Evolutionary conservation across 2,329 filamentous ascomycete genomes (phyloP), one percentile per base, ranked within the genome.

Genomic region (Colletotrichum liaoningense): DNA sequence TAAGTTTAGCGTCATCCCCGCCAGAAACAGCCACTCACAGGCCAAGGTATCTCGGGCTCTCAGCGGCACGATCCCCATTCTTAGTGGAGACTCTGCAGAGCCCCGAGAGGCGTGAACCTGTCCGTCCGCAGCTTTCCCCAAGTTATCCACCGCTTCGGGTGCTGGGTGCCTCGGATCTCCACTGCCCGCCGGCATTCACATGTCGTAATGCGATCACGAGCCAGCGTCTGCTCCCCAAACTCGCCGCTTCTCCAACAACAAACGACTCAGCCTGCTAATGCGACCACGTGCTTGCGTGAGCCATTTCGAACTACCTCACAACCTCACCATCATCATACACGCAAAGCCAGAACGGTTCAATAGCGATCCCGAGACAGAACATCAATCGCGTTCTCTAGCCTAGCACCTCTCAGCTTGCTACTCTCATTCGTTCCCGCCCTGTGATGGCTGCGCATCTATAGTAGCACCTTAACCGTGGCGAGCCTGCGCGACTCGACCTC

Each of bases 171-270:
- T 73, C 71, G 71, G 71, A 73, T 71, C 71, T 73, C 71, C 71
- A 70, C 71, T 66, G 66, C 12, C 63, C 52, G 38, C 60, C 71
- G 67, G 67, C 71, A 65, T 71, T 73, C 71, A 73, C 71, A 73
- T 73, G 71, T 73, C 67, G 71, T 71, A 73, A 73, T 73, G 55
- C 52, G 55, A 73, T 73, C 71, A 73, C 71, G 71, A 73, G 71
- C 71, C 67, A 73, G 71, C 58, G 46, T 35, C 42, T 49, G 19
- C 19, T 49, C 63, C 52, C 68, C 65, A 35, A 35, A 33, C 46
- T 30, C 52, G 22, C 38, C 35, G 22, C 22, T 49, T 56, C 65
- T 65, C 57, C 28, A 68, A 72, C 30, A 72, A 55, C 69, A 69
- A 56, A 24, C 71, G 71, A 71, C 67, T 73, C 71, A 63, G 60